These are phyloP conservation scores for Fusarium sublunatum DNA, from an alignment of 2,329 filamentous ascomycete species.

Conservation along the genomic window DNA sequence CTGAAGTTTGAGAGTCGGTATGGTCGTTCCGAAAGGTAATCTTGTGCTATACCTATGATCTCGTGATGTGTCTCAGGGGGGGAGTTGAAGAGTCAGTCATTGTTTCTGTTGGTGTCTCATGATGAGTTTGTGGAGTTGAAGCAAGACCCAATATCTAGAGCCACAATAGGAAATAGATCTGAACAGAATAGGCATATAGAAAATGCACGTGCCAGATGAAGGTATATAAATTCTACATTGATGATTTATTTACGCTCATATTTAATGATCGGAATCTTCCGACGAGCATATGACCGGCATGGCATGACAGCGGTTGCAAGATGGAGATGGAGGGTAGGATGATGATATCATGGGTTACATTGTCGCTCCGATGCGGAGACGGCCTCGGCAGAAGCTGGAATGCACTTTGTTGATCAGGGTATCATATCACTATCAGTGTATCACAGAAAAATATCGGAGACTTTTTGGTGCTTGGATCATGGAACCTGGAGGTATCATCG, in stretches of 20 bases:
- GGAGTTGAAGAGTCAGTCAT: constrained; percentile 12
- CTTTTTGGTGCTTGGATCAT: constrained; percentile 1
- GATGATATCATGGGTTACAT: constrained; percentile 45
- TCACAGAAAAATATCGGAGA: constrained; percentile 2
- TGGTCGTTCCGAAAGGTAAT: constrained; percentile 20
- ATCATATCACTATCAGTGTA: not conserved
- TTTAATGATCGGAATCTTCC: constrained; percentile 36
- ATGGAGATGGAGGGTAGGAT: constrained; percentile 36
- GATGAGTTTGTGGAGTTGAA: constrained; percentile 8
- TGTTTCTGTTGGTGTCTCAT: constrained; percentile 27
- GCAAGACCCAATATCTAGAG: not conserved
- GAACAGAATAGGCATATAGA: constrained; percentile 2
- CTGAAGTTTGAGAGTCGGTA: constrained; percentile 16
- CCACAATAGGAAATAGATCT: not conserved
- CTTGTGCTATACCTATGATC: constrained; percentile 26
- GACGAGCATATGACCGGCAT: constrained; percentile 40
- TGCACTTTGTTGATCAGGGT: not conserved
- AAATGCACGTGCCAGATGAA: constrained; percentile 7
- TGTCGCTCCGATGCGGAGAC: constrained; percentile 27
- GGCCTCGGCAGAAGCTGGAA: constrained; percentile 14
- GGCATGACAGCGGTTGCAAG: constrained; percentile 38
- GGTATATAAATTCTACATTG: not conserved
- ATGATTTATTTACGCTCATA: not conserved
- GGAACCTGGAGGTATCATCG: constrained; percentile 1
- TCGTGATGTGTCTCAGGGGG: constrained; percentile 20